Percentiles rank a stretch among this genome's conserved stretches.
Conservation (phyloP, 2,329 filamentous ascomycete genomes). For the Ceratocystis eucalypticola region DNA sequence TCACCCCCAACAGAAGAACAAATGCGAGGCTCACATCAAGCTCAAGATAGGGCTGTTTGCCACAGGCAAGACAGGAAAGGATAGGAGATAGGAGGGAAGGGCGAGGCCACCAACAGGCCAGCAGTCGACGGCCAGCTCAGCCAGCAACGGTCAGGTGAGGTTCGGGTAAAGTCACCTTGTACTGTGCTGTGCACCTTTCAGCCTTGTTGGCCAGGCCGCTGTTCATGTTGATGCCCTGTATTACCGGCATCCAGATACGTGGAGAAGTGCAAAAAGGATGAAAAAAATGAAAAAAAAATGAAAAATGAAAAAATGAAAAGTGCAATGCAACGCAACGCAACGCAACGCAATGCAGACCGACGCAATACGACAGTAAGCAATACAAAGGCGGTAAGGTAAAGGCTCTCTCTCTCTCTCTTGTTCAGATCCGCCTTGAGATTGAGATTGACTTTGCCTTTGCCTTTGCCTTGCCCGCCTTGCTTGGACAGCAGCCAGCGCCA, state of each 20-base stretch:
- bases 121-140: background rate
- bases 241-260: too few relatives aligned
- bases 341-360: too few relatives aligned
- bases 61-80: background rate
- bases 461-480: background rate
- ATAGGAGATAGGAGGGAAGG: background rate
- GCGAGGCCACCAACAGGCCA: too few relatives aligned
- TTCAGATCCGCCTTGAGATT: background rate
- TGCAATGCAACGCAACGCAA: too few relatives aligned
- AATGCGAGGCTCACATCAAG: too few relatives aligned
- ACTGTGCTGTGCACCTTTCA: too few relatives aligned
- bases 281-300: too few relatives aligned
- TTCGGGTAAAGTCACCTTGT: background rate
- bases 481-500: background rate
- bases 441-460: background rate
- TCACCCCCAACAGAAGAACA: too few relatives aligned
- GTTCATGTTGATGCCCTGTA: too few relatives aligned
- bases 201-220: too few relatives aligned
- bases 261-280: too few relatives aligned
- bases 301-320: too few relatives aligned
- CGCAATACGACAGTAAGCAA: background rate
- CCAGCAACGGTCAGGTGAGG: background rate
- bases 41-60: background rate
- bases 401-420: background rate
- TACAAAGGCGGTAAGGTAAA: background rate